Base-by-base conservation (phyloP, 2,329 filamentous ascomycete species). In the Septoria linicola region DNA sequence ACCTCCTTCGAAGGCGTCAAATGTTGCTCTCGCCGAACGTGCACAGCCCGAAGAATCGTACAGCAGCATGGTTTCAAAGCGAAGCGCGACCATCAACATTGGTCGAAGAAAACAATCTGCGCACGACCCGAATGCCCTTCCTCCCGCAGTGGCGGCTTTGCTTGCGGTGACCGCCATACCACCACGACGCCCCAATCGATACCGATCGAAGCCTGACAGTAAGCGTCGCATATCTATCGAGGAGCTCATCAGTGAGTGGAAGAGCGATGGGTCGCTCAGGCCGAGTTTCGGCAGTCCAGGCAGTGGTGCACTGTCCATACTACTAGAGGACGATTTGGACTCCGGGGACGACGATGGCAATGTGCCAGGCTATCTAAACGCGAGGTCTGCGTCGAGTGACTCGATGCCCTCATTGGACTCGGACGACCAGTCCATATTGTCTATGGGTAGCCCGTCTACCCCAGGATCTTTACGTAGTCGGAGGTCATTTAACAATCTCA, bases 131-230 rank as follows among this genome's bases (percentile, higher is more conserved):
- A 73, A 69, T 59, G 73, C 73, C 8, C 63, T 82, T 4, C 77
- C 78, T 13, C 73, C 76, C n/a, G 75, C 79, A 17, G 75, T 83
- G 43, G 79, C 79, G 20, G 79, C 79, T 8, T 68, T 84, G 49
- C 68, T 84, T 27, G 78, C 81, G 49, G 75, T 81, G 39, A 84
- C 81, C 1, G 70, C 78, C 2, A 84, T 84, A 41, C 81, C 80
- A 2, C 74, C 75, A 16, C 77, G 76, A 52, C 65, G 60, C 19
- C 56, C 49, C 62, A 68, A 50, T 61, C 73, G 58, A 65, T 72
- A 54, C 67, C 68, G 61, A 49, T 70, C 34, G 63, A 72, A 64
- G 64, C 70, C 57, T 65, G 75, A 65, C 61, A 72, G 59, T 6
- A 63, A 62, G 11, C 69, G 70, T 52, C 67, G 65, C 14, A 72